Evolutionary conservation across 2,329 filamentous ascomycete species (phyloP).

Genomic region (Xylaria sp.): DNA sequence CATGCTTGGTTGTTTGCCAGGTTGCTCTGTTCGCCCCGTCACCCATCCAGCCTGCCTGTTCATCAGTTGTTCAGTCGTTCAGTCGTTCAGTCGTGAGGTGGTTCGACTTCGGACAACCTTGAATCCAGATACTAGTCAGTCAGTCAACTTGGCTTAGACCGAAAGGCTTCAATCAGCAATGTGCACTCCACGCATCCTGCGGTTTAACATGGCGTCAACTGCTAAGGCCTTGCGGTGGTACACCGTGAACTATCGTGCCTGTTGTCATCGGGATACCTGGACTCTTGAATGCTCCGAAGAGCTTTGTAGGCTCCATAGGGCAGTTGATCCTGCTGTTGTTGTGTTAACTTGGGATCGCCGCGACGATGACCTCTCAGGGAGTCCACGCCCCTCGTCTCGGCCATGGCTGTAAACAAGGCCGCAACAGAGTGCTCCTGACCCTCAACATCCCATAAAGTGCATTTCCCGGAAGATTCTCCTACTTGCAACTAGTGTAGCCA

Average conservation of each 20-base stretch:
- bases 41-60: conserved; percentile 26
- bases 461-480: conserved; percentile 14
- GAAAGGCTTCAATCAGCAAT: conserved; percentile 29
- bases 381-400: conserved; percentile 9
- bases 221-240: conserved; percentile 27
- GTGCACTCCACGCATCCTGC: conserved; percentile 28
- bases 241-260: conserved; percentile 27
- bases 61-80: neutral
- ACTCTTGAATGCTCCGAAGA: conserved; percentile 30
- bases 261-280: conserved; percentile 18
- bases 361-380: conserved; percentile 20
- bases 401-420: conserved; percentile 26
- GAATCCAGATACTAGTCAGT: conserved; percentile 36
- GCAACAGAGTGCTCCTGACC: conserved; percentile 1
- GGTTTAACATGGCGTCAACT: conserved; percentile 31
- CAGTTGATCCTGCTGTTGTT: conserved; percentile 25
- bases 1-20: conserved; percentile 24
- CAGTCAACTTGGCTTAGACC: conserved; percentile 38
- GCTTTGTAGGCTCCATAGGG: conserved; percentile 34
- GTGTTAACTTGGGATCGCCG: conserved; percentile 23
- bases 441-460: conserved; percentile 23
- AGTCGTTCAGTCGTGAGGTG: conserved; percentile 17
- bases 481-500: conserved; percentile 22
- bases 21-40: conserved; percentile 22
- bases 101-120: conserved; percentile 28